Evolutionary conservation across 371 early-diverging fungal genomes (phyloP).

Genomic region (Mortierella sp.): DNA sequence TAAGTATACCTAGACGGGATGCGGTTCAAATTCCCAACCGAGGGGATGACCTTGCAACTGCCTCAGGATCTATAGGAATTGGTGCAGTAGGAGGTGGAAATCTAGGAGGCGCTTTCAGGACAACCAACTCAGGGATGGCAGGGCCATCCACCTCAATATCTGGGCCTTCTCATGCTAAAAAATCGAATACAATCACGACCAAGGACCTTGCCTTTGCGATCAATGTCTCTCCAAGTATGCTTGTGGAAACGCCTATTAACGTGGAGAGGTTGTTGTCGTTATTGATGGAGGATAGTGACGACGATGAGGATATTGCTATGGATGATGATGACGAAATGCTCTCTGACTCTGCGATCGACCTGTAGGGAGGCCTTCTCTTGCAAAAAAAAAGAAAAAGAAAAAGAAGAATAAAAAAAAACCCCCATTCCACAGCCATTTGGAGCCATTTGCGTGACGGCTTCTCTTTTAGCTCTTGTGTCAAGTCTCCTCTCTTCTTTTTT

Average conservation of each 20-base stretch:
- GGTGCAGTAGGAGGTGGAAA: slow-evolving; percentile 8
- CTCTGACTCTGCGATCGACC: slow-evolving; percentile 27
- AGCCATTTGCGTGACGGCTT: no score
- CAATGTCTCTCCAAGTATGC: slow-evolving; percentile 70
- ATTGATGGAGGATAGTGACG: slow-evolving; percentile 66
- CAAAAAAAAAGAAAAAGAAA: no score
- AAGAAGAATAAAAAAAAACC: background rate
- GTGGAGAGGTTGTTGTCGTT: slow-evolving; percentile 73
- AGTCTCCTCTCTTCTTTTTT: background rate
- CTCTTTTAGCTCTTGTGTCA: no score
- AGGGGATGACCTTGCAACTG: background rate
- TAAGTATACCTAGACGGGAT: slow-evolving; percentile 51
- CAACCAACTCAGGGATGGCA: slow-evolving; percentile 6
- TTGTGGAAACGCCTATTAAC: slow-evolving; percentile 75
- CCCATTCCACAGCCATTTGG: no score
- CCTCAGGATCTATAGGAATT: slow-evolving; percentile 13
- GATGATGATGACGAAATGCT: slow-evolving; percentile 42
- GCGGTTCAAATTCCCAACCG: slow-evolving; percentile 3
- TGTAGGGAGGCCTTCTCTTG: background rate
- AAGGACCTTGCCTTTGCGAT: slow-evolving; percentile 77
- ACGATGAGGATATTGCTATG: slow-evolving; percentile 50
- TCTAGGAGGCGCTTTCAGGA: slow-evolving; percentile 3
- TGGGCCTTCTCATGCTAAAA: slow-evolving; percentile 10
- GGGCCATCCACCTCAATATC: slow-evolving; percentile 17
- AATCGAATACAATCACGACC: slow-evolving; percentile 45